Conservation (phyloP, 805 yeast genomes). For the Pichia membranifaciens region DNA sequence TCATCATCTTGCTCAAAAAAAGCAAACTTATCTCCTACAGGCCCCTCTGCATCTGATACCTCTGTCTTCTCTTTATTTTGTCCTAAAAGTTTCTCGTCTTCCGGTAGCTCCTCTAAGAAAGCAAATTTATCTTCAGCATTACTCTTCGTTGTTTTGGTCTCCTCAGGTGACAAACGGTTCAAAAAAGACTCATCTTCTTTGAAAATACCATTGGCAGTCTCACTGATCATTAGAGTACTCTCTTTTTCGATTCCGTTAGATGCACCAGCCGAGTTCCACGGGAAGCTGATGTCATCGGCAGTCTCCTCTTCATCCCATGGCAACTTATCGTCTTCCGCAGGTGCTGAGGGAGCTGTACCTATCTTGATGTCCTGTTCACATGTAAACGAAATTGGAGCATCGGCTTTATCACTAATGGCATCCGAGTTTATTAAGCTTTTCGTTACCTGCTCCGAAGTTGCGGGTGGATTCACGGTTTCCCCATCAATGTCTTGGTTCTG, state of each 20-base stretch:
- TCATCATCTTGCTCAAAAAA: conserved; percentile 42
- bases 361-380: too few species aligned
- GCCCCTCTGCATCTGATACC: neutral
- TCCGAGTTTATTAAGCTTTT: too few species aligned
- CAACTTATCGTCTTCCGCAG: conserved; percentile 2
- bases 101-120: neutral
- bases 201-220: neutral
- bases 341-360: neutral
- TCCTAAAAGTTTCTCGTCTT: too few species aligned
- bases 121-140: neutral
- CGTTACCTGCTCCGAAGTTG: too few species aligned
- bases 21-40: conserved; percentile 26
- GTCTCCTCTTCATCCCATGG: conserved; percentile 7
- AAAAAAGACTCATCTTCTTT: conserved; percentile 13
- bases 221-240: neutral
- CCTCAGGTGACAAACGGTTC: conserved; percentile 1
- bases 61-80: neutral
- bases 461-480: too few species aligned
- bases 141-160: neutral
- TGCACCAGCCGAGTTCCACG: conserved; percentile 1
- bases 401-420: too few species aligned
- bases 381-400: too few species aligned
- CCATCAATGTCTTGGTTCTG: too few species aligned
- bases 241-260: neutral
- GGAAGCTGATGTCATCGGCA: neutral